Percentiles rank a stretch among this genome's conserved stretches.
These are phyloP conservation scores for Candida adriatica DNA, from an alignment of 805 yeast genomes.

Conservation along the genomic window DNA sequence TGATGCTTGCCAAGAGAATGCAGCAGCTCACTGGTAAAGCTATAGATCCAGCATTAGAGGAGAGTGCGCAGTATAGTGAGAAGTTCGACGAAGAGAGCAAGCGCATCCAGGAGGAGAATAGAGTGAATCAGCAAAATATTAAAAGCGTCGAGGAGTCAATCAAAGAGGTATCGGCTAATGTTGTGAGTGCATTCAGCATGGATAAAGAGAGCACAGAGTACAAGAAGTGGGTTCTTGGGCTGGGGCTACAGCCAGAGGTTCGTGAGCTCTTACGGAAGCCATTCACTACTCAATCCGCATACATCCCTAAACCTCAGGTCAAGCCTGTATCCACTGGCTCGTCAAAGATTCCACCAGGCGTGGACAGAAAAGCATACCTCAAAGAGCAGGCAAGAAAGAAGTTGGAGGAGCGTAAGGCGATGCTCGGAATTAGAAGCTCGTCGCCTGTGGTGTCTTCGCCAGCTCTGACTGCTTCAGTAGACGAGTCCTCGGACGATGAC, in stretches of 20 bases:
- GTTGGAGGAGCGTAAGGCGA: constrained; percentile 67
- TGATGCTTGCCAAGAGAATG: constrained; percentile 76
- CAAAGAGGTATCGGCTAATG: constrained; percentile 44
- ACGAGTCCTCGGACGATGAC: constrained; percentile 23
- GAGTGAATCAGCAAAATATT: constrained; percentile 50
- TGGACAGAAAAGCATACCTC: constrained; percentile 67
- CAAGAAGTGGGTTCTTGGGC: constrained; percentile 76
- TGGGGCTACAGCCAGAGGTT: constrained; percentile 57
- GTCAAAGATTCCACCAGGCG: constrained; percentile 18
- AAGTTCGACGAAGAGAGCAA: constrained; percentile 43
- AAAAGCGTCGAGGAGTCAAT: constrained; percentile 68
- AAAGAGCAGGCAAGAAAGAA: constrained; percentile 74
- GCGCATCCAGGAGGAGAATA: constrained; percentile 46
- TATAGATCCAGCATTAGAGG: constrained; percentile 29
- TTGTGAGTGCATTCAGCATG: constrained; percentile 24
- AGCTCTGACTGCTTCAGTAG: no score
- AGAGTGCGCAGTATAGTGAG: constrained; percentile 29
- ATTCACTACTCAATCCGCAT: no score
- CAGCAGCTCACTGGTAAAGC: constrained; percentile 84
- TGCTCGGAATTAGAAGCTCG: constrained; percentile 57
- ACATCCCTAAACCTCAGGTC: not conserved
- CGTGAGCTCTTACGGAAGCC: constrained; percentile 9
- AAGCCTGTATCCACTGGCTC: constrained; percentile 5
- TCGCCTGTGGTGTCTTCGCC: no score
- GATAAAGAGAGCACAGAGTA: constrained; percentile 25